Percentiles rank a stretch among this genome's conserved stretches.
Conservation (phyloP, 208 protist genomes). For the Eutreptiella sp. region DNA sequence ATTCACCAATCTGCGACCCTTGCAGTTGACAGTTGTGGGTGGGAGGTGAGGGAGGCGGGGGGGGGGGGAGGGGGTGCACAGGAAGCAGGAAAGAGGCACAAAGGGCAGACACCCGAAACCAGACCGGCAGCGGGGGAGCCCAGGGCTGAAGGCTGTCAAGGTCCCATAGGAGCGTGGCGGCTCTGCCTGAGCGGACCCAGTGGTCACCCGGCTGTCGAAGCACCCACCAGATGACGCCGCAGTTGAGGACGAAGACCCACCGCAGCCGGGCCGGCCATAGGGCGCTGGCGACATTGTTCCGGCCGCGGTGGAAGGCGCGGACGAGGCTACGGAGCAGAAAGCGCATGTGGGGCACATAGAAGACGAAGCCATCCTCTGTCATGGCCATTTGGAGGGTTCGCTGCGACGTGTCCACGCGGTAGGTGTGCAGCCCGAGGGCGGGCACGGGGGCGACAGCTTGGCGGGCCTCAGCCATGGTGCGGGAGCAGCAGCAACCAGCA, state of each 20-base stretch:
- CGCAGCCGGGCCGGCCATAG: no score
- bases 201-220: not conserved
- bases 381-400: constrained; percentile 45
- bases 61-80: no score
- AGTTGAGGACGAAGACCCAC: no score
- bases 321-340: constrained; percentile 45
- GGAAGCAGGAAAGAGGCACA: no score
- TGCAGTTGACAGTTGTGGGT: no score
- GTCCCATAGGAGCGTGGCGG: constrained; percentile 34
- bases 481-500: no score
- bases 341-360: constrained; percentile 58
- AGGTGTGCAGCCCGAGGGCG: constrained; percentile 31
- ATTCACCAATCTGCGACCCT: no score
- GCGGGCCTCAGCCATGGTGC: constrained; percentile 54
- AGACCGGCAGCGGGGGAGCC: no score
- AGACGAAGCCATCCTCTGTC: constrained; percentile 46
- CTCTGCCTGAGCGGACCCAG: constrained; percentile 37
- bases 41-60: no score
- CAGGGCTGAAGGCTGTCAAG: constrained; percentile 46
- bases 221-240: no score
- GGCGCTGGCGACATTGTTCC: constrained; percentile 67
- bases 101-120: no score
- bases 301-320: constrained; percentile 40
- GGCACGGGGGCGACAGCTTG: constrained; percentile 46
- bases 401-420: constrained; percentile 46